Base-by-base conservation (phyloP, 2,329 filamentous ascomycete genomes). In the Fonsecaea nubica region DNA sequence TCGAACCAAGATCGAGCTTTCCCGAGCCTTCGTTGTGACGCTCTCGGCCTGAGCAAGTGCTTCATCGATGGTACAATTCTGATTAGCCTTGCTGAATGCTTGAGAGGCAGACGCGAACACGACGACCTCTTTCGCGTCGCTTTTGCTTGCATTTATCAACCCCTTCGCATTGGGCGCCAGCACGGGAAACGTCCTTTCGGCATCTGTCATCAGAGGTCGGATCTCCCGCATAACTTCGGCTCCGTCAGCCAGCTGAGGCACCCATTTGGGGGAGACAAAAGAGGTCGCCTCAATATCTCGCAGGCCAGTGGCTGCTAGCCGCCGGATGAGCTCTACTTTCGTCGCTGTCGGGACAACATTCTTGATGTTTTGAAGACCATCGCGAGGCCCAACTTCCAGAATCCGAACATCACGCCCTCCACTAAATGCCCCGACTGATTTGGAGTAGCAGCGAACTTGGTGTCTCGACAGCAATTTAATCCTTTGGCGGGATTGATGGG, bases 281-380 rank as follows among this genome's bases (percentile, higher is more conserved):
- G 90, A 91, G 0, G 92, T 92, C n/a, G 90, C 89, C 77, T 96
- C 92, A 68, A 96, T 94, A 3, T 88, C 88, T 4, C 81, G 80
- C 52, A 95, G 77, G 0, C 92, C 92, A 0, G 91, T 90, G 69
- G 81, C 80, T 36, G 88, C 86, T 68, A 96, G 80, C 67, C 86
- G 82, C 72, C 89, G 84, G 42, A 96, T 90, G 61, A 96, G 79
- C 71, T 93, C 87, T 63, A 94, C 85, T 78, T 95, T 96, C 2
- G 89, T 92, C 5, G 84, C 82, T 9, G 92, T 81, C 0, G 91
- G 82, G 69, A 96, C 89, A 33, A 83, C 83, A 69, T 82, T 86
- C 79, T 90, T 91, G 81, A 95, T 91, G 75, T 95, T 96, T 76
- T 96, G 92, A 61, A 96, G 80, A n/a, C 92, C 92, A 81, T 96